These are phyloP conservation scores for Mrakiaceae sp. DNA, from an alignment of 1,284 basidiomycete genomes.

Conservation along the genomic window DNA sequence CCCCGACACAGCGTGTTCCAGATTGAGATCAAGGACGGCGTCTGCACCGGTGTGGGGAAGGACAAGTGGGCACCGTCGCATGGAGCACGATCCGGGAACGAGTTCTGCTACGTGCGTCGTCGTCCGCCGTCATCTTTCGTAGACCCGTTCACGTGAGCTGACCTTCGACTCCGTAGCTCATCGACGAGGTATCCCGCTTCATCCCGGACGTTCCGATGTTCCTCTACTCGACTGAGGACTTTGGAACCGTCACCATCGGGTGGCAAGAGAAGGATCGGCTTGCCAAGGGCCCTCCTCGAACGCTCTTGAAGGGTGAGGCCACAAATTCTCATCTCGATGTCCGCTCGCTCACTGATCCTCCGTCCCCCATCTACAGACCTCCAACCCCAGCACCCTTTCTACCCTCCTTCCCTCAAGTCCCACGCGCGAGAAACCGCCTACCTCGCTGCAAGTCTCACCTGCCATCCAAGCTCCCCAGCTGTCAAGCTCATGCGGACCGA, in stretches of 20 bases:
- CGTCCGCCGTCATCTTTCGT: neutral
- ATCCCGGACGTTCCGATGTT: slow-evolving; percentile 18
- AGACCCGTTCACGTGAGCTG: no score
- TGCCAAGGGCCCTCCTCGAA: no score
- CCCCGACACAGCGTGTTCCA: slow-evolving; percentile 19
- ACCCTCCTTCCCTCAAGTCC: neutral
- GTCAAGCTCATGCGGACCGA: neutral
- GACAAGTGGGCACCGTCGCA: neutral
- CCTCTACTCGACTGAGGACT: neutral
- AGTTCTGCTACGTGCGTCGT: slow-evolving; percentile 12
- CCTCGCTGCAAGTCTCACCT: neutral
- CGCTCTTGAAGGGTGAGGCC: no score
- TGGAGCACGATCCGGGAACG: slow-evolving; percentile 4
- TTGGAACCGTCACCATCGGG: neutral
- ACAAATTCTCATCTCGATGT: no score
- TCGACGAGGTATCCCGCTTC: slow-evolving; percentile 16
- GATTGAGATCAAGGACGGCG: slow-evolving; percentile 22
- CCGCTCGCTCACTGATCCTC: no score
- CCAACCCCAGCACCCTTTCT: no score
- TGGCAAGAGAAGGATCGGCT: neutral
- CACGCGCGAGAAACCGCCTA: neutral
- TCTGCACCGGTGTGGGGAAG: slow-evolving; percentile 10
- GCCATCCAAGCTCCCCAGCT: neutral
- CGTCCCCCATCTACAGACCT: no score
- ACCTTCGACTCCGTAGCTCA: neutral